Evolutionary conservation across 495 filamentous ascomycete genomes (phyloP).

Genomic region (Neurospora sp.): DNA sequence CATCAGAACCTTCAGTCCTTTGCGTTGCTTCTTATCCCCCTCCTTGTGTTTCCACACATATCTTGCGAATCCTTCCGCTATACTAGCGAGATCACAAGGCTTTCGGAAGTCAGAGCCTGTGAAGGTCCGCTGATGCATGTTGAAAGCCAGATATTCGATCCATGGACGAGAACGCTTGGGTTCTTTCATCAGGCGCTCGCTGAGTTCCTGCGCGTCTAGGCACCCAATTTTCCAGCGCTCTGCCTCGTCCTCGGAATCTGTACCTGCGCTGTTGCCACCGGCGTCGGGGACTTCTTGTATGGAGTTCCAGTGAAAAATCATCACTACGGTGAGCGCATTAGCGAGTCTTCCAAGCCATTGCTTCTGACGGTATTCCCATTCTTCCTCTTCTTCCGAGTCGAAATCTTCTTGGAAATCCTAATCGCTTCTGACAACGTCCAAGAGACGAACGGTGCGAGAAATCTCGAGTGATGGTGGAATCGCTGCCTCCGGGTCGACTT

Average conservation of each 20-base stretch:
- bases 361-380: not conserved
- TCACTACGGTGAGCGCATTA: not conserved
- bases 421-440: not conserved
- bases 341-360: not conserved
- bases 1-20: not conserved
- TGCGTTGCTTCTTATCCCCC: not conserved
- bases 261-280: not conserved
- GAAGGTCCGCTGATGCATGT: not conserved
- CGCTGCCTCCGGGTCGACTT: not conserved
- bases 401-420: not conserved
- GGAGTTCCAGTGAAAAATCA: not conserved
- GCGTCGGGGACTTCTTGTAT: not conserved
- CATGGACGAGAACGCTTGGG: not conserved
- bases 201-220: not conserved
- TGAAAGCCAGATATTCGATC: not conserved
- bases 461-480: not conserved
- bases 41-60: not conserved
- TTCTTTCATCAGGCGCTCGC: not conserved
- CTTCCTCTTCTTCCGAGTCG: not conserved
- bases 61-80: not conserved
- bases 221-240: not conserved
- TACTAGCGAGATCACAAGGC: not conserved
- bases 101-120: not conserved
- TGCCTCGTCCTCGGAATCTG: not conserved
- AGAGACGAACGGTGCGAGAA: not conserved